Conservation (phyloP, 192 early-diverging fungal species). For the Ambispora gerdemannii region DNA sequence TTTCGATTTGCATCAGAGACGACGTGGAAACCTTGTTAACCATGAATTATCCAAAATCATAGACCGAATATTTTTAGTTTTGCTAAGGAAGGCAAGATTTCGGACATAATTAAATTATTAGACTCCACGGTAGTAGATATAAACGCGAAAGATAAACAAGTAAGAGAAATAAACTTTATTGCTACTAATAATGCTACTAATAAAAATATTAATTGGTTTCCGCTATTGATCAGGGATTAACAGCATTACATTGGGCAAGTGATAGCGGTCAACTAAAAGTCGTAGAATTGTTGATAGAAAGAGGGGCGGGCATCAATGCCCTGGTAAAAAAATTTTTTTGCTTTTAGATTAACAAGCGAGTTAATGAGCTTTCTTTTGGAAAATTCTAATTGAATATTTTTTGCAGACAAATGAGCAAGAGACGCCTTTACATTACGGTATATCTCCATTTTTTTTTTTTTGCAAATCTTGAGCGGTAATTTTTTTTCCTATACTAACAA, state of each 20-base stretch:
- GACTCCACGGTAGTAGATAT: not conserved
- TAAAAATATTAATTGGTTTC: too few relatives aligned
- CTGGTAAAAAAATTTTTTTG: conserved; percentile 23
- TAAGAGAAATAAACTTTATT: too few relatives aligned
- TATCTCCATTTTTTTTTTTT: not conserved
- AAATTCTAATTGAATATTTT: not conserved
- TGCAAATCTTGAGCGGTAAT: not conserved
- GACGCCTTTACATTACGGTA: conserved; percentile 26
- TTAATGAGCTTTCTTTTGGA: not conserved
- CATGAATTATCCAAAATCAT: not conserved
- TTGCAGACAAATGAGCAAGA: conserved; percentile 1
- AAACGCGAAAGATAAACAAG: conserved; percentile 17
- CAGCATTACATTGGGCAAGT: conserved; percentile 52
- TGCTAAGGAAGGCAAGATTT: conserved; percentile 5
- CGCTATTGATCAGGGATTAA: conserved; percentile 40
- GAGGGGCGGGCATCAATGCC: conserved; percentile 35
- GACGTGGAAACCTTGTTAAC: not conserved
- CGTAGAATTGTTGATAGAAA: conserved; percentile 42
- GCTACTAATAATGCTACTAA: too few relatives aligned
- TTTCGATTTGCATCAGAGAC: not conserved
- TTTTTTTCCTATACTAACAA: not conserved
- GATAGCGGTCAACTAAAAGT: conserved; percentile 49
- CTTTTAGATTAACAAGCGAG: not conserved
- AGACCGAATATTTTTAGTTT: conserved; percentile 19
- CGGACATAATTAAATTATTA: not conserved